Evolutionary conservation across 2,329 filamentous ascomycete genomes (phyloP), one percentile per base, ranked within the genome.

Genomic region (Thielaviopsis punctulata): DNA sequence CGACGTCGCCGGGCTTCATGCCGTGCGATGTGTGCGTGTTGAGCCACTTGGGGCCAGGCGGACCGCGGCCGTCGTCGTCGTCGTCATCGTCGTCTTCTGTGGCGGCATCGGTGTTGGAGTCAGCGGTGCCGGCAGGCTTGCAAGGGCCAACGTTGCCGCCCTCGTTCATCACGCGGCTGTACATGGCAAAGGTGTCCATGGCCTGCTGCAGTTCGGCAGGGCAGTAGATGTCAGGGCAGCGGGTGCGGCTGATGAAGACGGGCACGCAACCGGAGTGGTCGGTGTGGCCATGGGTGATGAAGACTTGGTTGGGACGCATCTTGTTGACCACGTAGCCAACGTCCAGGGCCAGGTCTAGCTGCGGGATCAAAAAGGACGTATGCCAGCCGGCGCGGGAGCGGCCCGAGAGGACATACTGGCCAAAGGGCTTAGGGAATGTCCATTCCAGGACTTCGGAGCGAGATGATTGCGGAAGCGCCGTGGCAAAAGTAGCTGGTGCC

Each of bases 321-420:
- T 66, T 67, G 61, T 71, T 72, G 58, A 73, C 66, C 51, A 63
- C 61, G 39, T 73, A 63, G 1, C 71, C 71, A 2, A 70, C 69
- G 59, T 73, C 71, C 30, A 73, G 68, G 3, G 73, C 66, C 23
- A 73, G 62, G 53, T 72, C 69, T 49, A 73, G 68, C 56, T 72
- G 67, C 1, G 71, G 70, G 49, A 73, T 66, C 45, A 73, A 61
- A 54, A 73, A 73, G 4, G 69, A 72, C 2, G 71, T 73, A 60
- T 73, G 70, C 71, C 70, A 73, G 13, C 70, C 70, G 6, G 71
- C 71, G 13, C 70, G 68, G 7, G 70, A 73, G 23, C 65, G 65
- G 51, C 71, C 71, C 1, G 69, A 71, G 9, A 73, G 63, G 3
- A 69, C 62, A 52, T 64, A 64, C 47, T 69, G 64, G 49, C 63